Evolutionary conservation across 1,284 basidiomycete species (phyloP).

Genomic region (Ganoderma multipileum): DNA sequence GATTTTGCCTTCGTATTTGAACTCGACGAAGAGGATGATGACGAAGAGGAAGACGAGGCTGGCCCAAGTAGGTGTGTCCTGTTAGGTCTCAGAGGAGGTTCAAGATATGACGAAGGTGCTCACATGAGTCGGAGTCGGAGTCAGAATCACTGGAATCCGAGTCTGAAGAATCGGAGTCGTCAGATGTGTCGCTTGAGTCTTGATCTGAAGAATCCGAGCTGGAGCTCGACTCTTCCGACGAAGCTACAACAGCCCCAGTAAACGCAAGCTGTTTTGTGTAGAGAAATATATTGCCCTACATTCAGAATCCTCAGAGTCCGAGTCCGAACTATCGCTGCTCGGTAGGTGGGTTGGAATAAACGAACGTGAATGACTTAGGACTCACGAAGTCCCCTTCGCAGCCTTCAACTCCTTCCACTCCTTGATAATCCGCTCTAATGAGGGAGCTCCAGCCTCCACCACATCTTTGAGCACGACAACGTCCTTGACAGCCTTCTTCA

Average conservation of each 20-base stretch:
- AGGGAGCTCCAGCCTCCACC: slow-evolving; percentile 51
- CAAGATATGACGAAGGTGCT: not conserved
- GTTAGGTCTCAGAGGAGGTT: slow-evolving; percentile 18
- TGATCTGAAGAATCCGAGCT: slow-evolving; percentile 32
- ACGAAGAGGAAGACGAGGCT: slow-evolving; percentile 30
- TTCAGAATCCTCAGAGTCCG: slow-evolving; percentile 33
- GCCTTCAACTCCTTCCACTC: slow-evolving; percentile 58
- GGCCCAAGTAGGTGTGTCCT: slow-evolving; percentile 14
- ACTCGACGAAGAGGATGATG: slow-evolving; percentile 13
- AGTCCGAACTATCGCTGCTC: slow-evolving; percentile 22
- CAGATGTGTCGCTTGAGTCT: slow-evolving; percentile 21
- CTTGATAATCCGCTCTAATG: slow-evolving; percentile 67
- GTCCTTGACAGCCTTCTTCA: slow-evolving; percentile 62
- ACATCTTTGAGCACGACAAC: slow-evolving; percentile 64
- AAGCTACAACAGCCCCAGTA: slow-evolving; percentile 14
- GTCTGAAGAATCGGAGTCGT: slow-evolving; percentile 17
- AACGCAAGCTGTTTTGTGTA: slow-evolving; percentile 13
- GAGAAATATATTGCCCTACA: slow-evolving; percentile 11
- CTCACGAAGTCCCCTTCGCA: slow-evolving; percentile 26
- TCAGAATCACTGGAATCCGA: slow-evolving; percentile 17
- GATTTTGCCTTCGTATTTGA: slow-evolving; percentile 13
- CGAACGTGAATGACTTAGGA: not conserved
- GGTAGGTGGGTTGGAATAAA: not conserved
- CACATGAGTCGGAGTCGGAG: slow-evolving; percentile 25
- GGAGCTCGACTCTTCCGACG: slow-evolving; percentile 24